phyloP scores from a whole-genome alignment of 768 basidiomycete species.

The Termitomyces bulborhizus region DNA sequence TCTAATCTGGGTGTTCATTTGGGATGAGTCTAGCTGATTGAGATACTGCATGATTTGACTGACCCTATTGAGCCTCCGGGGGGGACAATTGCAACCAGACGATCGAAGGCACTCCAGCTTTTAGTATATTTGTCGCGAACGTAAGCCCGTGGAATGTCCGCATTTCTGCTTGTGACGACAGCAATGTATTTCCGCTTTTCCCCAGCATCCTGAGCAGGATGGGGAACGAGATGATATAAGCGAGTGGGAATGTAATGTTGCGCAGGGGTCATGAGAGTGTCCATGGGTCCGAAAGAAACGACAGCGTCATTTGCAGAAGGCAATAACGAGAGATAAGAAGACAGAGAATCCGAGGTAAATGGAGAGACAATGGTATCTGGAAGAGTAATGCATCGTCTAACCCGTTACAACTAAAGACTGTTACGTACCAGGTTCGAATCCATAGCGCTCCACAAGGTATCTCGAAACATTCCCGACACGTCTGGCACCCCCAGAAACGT shows the following conservation, averaged over 20 bases:
- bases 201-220: conserved; percentile 71
- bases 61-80: conserved; percentile 87
- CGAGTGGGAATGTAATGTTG: conserved; percentile 71
- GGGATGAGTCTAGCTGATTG: conserved; percentile 1
- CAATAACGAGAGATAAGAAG: conserved; percentile 70
- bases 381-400: neutral
- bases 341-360: conserved; percentile 74
- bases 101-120: conserved; percentile 89
- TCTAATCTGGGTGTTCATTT: conserved; percentile 52
- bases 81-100: conserved; percentile 84
- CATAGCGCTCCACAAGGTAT: conserved; percentile 76
- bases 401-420: neutral
- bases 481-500: conserved; percentile 56
- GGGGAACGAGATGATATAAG: conserved; percentile 69
- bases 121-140: conserved; percentile 91
- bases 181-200: conserved; percentile 74
- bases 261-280: conserved; percentile 69
- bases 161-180: conserved; percentile 73
- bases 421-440: conserved; percentile 64
- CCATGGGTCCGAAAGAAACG: conserved; percentile 77
- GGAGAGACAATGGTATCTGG: conserved; percentile 67
- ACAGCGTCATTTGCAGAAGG: conserved; percentile 72
- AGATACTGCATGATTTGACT: conserved; percentile 17
- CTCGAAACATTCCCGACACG: conserved; percentile 61
- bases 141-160: conserved; percentile 76